These are phyloP conservation scores for Sporothrix euskadiensis DNA, from an alignment of 2,329 filamentous ascomycete species.

Conservation along the genomic window DNA sequence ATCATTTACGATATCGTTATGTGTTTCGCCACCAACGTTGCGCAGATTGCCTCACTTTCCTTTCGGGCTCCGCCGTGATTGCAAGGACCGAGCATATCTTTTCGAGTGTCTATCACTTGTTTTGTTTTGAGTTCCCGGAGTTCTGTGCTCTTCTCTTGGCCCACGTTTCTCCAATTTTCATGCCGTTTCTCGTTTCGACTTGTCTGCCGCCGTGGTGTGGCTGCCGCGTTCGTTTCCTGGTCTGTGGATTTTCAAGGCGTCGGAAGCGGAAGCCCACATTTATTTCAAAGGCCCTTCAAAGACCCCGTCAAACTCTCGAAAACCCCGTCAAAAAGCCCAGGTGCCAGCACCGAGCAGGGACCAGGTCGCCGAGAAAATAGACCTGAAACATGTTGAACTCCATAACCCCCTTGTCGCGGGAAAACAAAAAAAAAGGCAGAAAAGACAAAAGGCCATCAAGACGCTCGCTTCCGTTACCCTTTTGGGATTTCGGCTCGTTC, in stretches of 20 bases:
- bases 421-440: constrained; percentile 1
- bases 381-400: constrained; percentile 23
- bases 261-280: background rate
- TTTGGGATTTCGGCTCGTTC: background rate
- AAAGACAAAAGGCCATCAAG: background rate
- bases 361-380: constrained; percentile 8
- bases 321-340: background rate
- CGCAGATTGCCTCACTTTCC: constrained; percentile 2
- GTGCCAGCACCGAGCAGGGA: background rate
- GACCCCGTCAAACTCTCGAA: background rate
- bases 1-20: background rate
- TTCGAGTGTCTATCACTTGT: background rate
- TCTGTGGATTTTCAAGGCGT: constrained; percentile 5
- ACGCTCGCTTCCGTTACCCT: constrained; percentile 6
- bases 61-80: constrained; percentile 22
- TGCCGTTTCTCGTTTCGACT: background rate
- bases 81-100: constrained; percentile 1
- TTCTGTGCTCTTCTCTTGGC: background rate
- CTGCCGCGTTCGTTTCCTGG: background rate
- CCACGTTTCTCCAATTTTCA: background rate
- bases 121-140: background rate
- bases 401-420: background rate
- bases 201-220: background rate
- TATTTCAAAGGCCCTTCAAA: background rate
- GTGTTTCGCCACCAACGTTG: constrained; percentile 9